A percentile compares a stretch with the other conserved stretches of the same genome.
Conservation (phyloP, 139 green algal genomes). For the Ulvella scutata region DNA sequence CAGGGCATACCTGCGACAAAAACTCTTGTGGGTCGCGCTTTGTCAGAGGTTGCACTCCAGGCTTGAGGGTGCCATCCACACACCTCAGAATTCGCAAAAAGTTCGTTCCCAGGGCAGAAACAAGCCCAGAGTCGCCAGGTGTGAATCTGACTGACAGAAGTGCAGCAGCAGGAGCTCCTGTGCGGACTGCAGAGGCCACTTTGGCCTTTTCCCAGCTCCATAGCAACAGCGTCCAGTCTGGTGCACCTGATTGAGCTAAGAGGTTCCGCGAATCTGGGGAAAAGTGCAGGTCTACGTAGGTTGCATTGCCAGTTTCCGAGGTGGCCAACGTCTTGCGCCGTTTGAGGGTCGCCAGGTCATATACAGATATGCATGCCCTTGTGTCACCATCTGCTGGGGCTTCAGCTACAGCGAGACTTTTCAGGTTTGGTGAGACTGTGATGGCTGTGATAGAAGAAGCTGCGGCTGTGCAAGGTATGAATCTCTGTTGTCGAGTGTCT, state of each 20-base stretch:
- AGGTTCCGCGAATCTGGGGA: slow-evolving; percentile 65
- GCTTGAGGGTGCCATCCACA: slow-evolving; percentile 25
- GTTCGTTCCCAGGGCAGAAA: slow-evolving; percentile 4
- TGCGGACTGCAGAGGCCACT: slow-evolving; percentile 16
- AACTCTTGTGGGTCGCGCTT: slow-evolving; percentile 21
- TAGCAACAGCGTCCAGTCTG: slow-evolving; percentile 76
- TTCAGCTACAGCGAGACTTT: slow-evolving; percentile 68
- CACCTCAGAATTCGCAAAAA: slow-evolving; percentile 4
- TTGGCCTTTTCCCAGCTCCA: slow-evolving; percentile 87
- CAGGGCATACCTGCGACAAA: neutral
- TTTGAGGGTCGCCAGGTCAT: slow-evolving; percentile 78
- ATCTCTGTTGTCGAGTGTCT: slow-evolving; percentile 41
- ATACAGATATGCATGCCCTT: slow-evolving; percentile 53
- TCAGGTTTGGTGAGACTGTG: slow-evolving; percentile 44
- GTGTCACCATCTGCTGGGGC: slow-evolving; percentile 6
- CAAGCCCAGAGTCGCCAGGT: slow-evolving; percentile 2
- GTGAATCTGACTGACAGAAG: slow-evolving; percentile 2
- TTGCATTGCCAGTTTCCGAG: slow-evolving; percentile 24
- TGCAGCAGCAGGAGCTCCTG: slow-evolving; percentile 10
- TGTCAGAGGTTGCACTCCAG: slow-evolving; percentile 21
- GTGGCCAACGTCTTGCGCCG: slow-evolving; percentile 59
- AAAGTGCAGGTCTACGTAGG: slow-evolving; percentile 67
- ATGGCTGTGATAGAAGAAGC: slow-evolving; percentile 59
- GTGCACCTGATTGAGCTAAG: slow-evolving; percentile 54
- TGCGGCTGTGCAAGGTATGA: slow-evolving; percentile 45